Evolutionary conservation across 305 asterid species (phyloP).

Genomic region (Caryopteris hybrid): DNA sequence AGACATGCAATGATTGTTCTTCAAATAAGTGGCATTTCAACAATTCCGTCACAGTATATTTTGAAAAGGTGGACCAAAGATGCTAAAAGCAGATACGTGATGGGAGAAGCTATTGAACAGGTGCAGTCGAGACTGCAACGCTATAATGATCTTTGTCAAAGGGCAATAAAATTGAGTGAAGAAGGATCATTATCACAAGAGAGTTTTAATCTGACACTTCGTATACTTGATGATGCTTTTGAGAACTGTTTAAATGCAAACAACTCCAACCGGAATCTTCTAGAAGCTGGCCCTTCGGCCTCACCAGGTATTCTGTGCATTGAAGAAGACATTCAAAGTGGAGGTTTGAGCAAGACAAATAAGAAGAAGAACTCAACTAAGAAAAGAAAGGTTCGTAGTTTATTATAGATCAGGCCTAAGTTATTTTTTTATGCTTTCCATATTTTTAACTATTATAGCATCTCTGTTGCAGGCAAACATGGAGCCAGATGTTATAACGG

Average conservation of each 20-base stretch:
- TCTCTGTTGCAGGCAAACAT: slow-evolving; percentile 55
- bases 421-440: background rate
- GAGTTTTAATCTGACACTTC: slow-evolving; percentile 54
- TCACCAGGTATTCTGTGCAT: slow-evolving; percentile 73
- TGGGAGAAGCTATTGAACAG: slow-evolving; percentile 63
- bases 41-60: slow-evolving; percentile 71
- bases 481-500: slow-evolving; percentile 66
- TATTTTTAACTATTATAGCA: background rate
- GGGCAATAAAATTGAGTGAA: slow-evolving; percentile 79
- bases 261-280: slow-evolving; percentile 65
- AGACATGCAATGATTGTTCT: slow-evolving; percentile 93
- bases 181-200: slow-evolving; percentile 95
- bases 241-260: slow-evolving; percentile 69
- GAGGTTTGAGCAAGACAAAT: slow-evolving; percentile 71
- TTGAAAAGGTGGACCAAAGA: slow-evolving; percentile 96
- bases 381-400: slow-evolving; percentile 76
- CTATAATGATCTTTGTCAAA: slow-evolving; percentile 72
- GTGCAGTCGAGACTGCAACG: slow-evolving; percentile 77
- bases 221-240: slow-evolving; percentile 78
- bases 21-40: slow-evolving; percentile 73
- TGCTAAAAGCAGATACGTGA: slow-evolving; percentile 53
- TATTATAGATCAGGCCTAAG: slow-evolving; percentile 15
- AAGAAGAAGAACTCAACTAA: slow-evolving; percentile 75
- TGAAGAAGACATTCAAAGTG: slow-evolving; percentile 82
- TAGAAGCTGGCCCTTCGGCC: slow-evolving; percentile 72